Conservation (phyloP, 805 yeast genomes). For the Grigorovia yakushimaensis region DNA sequence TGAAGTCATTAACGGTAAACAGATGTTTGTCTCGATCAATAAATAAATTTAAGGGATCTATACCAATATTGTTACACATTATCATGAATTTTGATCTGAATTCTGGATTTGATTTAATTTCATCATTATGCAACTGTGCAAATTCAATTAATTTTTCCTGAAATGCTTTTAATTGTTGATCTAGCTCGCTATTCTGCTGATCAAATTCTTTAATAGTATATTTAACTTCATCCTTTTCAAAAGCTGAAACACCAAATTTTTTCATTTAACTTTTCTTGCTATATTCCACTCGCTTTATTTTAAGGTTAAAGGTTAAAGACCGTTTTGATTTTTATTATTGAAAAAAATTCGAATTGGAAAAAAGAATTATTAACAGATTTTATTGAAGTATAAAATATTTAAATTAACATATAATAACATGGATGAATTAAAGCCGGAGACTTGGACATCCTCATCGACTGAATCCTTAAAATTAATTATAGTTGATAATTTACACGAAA, state of each 20-base stretch:
- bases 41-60: constrained; percentile 57
- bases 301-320: too few species aligned
- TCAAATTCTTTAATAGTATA: constrained; percentile 21
- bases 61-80: constrained; percentile 72
- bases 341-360: too few species aligned
- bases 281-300: neutral
- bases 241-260: constrained; percentile 39
- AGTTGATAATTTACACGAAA: constrained; percentile 51
- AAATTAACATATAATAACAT: neutral
- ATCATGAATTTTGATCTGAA: constrained; percentile 63
- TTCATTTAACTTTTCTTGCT: too few species aligned
- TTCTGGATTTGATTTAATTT: constrained; percentile 52
- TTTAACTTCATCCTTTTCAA: constrained; percentile 24
- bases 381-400: too few species aligned
- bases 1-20: constrained; percentile 38
- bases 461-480: constrained; percentile 52
- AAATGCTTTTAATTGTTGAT: constrained; percentile 66
- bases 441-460: constrained; percentile 69
- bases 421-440: constrained; percentile 44
- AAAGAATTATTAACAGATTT: neutral
- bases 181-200: constrained; percentile 49
- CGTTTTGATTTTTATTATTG: too few species aligned
- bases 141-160: constrained; percentile 69
- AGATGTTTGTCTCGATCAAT: constrained; percentile 24
- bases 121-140: constrained; percentile 60